A percentile compares a stretch with the other conserved stretches of the same genome.
Conservation (phyloP, 1,284 basidiomycete species). For the Ustilago vetiveriae region DNA sequence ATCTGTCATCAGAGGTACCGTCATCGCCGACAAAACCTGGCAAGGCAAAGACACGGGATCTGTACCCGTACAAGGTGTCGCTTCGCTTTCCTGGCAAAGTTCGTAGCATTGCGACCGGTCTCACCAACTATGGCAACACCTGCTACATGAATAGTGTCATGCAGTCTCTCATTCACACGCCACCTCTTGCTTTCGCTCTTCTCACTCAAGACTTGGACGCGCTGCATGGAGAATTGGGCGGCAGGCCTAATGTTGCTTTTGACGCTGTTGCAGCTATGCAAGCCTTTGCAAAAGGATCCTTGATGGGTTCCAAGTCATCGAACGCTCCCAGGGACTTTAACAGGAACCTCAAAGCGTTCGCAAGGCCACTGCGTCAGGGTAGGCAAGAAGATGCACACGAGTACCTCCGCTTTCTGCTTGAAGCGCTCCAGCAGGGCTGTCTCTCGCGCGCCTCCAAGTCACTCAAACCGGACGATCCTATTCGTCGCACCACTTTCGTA, state of each 20-base stretch:
- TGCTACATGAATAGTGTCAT: conserved; percentile 96
- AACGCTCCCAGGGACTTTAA: conserved; percentile 56
- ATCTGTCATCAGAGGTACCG: not conserved
- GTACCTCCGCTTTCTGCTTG: conserved; percentile 92
- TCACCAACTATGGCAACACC: conserved; percentile 92
- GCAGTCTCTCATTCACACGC: conserved; percentile 92
- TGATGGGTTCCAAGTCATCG: conserved; percentile 26
- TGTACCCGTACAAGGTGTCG: conserved; percentile 49
- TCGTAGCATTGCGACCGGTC: conserved; percentile 70
- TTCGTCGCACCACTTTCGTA: conserved; percentile 91
- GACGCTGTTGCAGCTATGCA: conserved; percentile 58
- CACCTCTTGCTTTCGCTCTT: conserved; percentile 81
- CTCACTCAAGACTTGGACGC: conserved; percentile 71
- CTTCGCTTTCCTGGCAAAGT: conserved; percentile 47
- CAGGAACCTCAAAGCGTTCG: conserved; percentile 74
- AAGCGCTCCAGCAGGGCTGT: conserved; percentile 87
- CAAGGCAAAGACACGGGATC: conserved; percentile 26
- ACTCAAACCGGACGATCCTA: conserved; percentile 68
- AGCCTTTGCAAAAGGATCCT: conserved; percentile 74
- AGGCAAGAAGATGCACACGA: conserved; percentile 98
- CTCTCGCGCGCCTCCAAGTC: conserved; percentile 78
- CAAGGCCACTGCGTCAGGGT: conserved; percentile 87
- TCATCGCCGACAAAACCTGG: conserved; percentile 22
- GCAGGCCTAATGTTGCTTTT: conserved; percentile 50
- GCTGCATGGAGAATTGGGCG: conserved; percentile 67